A percentile compares a stretch with the other conserved stretches of the same genome.
Evolutionary conservation across 768 basidiomycete species (phyloP).

Genomic region (Lactarius hengduanensis): DNA sequence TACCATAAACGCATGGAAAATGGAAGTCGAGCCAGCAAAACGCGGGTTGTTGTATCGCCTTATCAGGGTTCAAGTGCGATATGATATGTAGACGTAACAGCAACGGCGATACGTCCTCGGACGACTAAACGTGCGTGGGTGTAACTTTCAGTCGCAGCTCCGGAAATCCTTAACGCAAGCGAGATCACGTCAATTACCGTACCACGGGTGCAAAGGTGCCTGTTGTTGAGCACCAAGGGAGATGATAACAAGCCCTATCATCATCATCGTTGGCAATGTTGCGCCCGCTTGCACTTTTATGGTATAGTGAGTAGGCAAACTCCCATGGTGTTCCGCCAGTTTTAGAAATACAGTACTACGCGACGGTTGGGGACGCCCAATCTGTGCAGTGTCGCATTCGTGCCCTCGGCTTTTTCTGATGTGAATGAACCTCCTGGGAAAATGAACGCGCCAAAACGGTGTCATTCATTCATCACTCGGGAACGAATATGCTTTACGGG

Average conservation of each 20-base stretch:
- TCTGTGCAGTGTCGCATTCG: background rate
- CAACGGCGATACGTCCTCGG: background rate
- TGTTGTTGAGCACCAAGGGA: background rate
- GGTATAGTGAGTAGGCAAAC: background rate
- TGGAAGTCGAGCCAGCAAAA: background rate
- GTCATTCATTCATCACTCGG: background rate
- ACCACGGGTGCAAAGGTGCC: background rate
- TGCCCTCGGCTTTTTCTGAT: background rate
- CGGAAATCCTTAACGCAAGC: background rate
- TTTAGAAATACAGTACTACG: background rate
- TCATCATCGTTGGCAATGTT: background rate
- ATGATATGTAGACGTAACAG: background rate
- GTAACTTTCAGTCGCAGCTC: background rate
- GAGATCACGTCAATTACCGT: background rate
- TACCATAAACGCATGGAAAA: background rate
- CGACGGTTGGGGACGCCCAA: background rate
- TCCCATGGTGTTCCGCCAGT: background rate
- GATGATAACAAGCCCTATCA: background rate
- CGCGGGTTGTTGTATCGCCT: background rate
- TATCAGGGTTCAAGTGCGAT: background rate
- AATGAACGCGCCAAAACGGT: background rate
- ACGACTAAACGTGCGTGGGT: background rate
- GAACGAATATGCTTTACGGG: background rate
- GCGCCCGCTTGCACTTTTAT: conserved; percentile 11
- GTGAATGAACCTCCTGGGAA: background rate